These are phyloP conservation scores for Coniferiporia sulphurascens DNA, from an alignment of 1,284 basidiomycete genomes.

Conservation along the genomic window DNA sequence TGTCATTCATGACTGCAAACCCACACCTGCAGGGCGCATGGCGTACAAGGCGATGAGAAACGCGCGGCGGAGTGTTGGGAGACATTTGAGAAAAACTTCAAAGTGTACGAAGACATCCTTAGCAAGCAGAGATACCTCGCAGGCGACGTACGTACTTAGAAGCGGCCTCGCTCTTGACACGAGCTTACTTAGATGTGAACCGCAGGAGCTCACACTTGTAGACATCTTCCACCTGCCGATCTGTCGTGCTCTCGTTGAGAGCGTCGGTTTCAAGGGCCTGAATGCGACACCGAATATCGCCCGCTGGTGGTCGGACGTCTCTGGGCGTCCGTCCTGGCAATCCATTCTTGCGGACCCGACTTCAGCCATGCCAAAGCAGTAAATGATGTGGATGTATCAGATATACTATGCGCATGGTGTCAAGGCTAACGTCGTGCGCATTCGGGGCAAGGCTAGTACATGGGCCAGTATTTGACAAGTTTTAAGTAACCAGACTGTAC, in stretches of 20 bases:
- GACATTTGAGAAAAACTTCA: constrained; percentile 32
- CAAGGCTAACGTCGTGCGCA: too few relatives aligned
- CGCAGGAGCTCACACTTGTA: constrained; percentile 40
- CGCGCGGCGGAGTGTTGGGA: constrained; percentile 24
- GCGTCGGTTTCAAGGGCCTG: constrained; percentile 22
- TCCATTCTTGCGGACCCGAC: background rate
- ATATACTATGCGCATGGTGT: too few relatives aligned
- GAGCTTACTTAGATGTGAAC: background rate
- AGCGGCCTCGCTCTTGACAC: background rate
- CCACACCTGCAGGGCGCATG: background rate
- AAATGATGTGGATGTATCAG: too few relatives aligned
- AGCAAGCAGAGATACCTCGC: constrained; percentile 43
- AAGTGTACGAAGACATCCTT: constrained; percentile 43
- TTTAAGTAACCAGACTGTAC: too few relatives aligned
- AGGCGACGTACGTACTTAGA: constrained; percentile 32
- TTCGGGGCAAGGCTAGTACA: too few relatives aligned
- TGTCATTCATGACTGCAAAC: too few relatives aligned
- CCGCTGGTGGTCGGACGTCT: constrained; percentile 17
- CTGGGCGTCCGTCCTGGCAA: background rate
- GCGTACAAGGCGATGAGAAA: constrained; percentile 25
- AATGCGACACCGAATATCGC: constrained; percentile 28
- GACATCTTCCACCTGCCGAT: constrained; percentile 52
- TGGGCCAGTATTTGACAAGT: too few relatives aligned
- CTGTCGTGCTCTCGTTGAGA: constrained; percentile 27
- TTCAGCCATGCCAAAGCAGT: too few relatives aligned